Evolutionary conservation across 306 rosid genomes (phyloP).

Genomic region (Bauhinia variegata): DNA sequence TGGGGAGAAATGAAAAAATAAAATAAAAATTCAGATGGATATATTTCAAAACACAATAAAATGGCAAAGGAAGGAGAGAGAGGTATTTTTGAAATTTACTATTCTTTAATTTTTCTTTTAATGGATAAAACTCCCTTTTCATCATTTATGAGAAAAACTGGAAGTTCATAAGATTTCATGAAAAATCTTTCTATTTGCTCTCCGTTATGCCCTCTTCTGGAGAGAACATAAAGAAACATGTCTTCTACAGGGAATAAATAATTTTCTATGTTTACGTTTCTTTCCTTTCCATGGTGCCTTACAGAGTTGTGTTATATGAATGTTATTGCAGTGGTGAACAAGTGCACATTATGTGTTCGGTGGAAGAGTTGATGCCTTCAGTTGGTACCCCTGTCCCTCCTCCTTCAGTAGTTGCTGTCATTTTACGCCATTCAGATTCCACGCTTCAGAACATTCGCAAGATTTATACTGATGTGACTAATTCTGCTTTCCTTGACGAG

Average conservation of each 20-base stretch:
- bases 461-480: conserved; percentile 62
- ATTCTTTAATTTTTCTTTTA: background rate
- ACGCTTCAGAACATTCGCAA: conserved; percentile 69
- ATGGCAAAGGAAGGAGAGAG: background rate
- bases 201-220: background rate
- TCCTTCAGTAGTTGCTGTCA: conserved; percentile 72
- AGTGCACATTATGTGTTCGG: conserved; percentile 74
- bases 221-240: background rate
- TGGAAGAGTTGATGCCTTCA: conserved; percentile 96
- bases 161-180: background rate
- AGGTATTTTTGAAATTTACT: background rate
- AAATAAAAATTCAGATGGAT: background rate
- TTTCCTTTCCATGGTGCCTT: background rate
- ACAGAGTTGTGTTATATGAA: conserved; percentile 36
- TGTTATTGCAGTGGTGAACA: conserved; percentile 76
- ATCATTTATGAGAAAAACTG: background rate
- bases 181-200: background rate
- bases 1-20: background rate
- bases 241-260: background rate
- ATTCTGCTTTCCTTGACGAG: conserved; percentile 63
- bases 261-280: background rate
- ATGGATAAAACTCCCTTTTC: too few relatives aligned
- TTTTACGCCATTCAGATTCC: conserved; percentile 81
- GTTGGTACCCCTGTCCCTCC: conserved; percentile 89
- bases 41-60: background rate